Evolutionary conservation across 139 green algal genomes (phyloP).

Genomic region (Prasinococcaceae sp.): DNA sequence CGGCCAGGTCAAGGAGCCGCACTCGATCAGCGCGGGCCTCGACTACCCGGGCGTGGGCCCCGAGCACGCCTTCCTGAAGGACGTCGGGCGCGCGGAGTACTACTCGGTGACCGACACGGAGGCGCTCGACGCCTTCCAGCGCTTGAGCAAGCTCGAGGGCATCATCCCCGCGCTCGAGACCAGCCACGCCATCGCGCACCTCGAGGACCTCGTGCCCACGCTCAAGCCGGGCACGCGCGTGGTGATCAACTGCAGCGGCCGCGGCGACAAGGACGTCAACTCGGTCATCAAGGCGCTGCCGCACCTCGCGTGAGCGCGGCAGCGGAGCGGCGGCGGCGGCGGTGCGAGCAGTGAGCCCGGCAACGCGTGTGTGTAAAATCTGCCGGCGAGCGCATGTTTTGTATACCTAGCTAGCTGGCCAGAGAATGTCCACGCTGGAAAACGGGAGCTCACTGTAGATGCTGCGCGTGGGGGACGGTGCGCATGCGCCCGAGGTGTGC

Average conservation of each 20-base stretch:
- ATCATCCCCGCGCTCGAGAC: constrained; percentile 98
- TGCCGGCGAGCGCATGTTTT: too few relatives aligned
- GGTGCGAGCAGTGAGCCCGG: too few relatives aligned
- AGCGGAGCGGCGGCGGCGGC: too few relatives aligned
- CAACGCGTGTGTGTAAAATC: too few relatives aligned
- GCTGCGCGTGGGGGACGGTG: too few relatives aligned
- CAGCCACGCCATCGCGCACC: constrained; percentile 83
- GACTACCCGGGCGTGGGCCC: constrained; percentile 95
- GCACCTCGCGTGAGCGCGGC: too few relatives aligned
- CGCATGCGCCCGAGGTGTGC: too few relatives aligned
- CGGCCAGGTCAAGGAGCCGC: constrained; percentile 94
- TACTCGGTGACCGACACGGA: constrained; percentile 78
- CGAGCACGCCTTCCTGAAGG: constrained; percentile 96
- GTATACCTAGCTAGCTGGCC: too few relatives aligned
- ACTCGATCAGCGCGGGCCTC: constrained; percentile 90
- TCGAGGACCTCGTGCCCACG: constrained; percentile 67
- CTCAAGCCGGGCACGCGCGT: constrained; percentile 59
- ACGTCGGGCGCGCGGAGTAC: constrained; percentile 86
- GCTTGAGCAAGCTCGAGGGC: constrained; percentile 69
- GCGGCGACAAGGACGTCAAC: constrained; percentile 97
- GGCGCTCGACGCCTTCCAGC: constrained; percentile 53
- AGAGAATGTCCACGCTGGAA: too few relatives aligned
- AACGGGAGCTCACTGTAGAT: too few relatives aligned
- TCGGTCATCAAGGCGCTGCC: constrained; percentile 57
- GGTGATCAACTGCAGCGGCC: constrained; percentile 77